Conservation (phyloP, 176 grass and related monocot species). For the Thalia dealbata region DNA sequence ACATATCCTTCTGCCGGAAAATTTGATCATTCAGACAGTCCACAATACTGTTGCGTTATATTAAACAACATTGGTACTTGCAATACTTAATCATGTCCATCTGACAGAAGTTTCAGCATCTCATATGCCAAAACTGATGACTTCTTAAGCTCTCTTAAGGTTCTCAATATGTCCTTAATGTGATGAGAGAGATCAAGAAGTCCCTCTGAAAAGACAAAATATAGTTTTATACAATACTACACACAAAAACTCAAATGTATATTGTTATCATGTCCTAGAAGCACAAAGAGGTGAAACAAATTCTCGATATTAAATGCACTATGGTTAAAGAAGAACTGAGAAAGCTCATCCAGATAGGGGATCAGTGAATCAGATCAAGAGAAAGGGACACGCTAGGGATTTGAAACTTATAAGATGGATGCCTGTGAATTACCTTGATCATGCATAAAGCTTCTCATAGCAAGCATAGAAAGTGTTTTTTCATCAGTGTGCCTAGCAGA, state of each 20-base stretch:
- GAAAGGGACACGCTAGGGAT: neutral
- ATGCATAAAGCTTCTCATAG: conserved; percentile 60
- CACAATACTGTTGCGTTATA: neutral
- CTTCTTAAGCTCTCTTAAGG: conserved; percentile 57
- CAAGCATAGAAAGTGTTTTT: conserved; percentile 48
- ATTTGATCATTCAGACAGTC: conserved; percentile 5
- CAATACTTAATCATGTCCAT: conserved; percentile 57
- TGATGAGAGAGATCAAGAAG: conserved; percentile 47
- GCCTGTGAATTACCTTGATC: conserved; percentile 26
- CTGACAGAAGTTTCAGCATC: conserved; percentile 65
- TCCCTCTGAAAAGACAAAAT: conserved; percentile 35
- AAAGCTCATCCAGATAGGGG: neutral
- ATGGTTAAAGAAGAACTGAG: neutral
- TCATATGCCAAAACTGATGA: conserved; percentile 49
- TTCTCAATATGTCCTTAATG: conserved; percentile 57
- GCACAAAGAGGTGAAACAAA: neutral
- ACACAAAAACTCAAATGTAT: neutral
- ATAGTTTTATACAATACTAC: neutral
- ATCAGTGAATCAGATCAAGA: neutral
- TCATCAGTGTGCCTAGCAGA: conserved; percentile 58
- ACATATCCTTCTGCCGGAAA: conserved; percentile 36
- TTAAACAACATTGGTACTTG: conserved; percentile 4
- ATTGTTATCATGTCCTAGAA: neutral
- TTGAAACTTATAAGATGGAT: neutral
- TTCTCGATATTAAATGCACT: neutral